Evolutionary conservation across 495 filamentous ascomycete species (phyloP), one percentile per base, ranked within the genome.

Genomic region (Pseudomonodictys pantanalensis): DNA sequence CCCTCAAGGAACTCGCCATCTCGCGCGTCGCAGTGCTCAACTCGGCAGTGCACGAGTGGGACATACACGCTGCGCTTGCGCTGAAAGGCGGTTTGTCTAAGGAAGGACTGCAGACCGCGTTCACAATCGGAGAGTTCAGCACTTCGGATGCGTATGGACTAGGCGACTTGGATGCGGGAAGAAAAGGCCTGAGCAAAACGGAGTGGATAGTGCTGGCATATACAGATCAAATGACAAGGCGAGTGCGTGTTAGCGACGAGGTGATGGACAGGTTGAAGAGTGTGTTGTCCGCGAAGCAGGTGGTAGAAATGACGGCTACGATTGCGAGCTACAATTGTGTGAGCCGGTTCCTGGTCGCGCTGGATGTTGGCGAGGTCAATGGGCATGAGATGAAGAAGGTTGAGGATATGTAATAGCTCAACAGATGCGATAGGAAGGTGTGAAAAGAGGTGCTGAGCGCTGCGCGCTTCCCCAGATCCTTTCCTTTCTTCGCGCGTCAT

Each of bases 281-380:
- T 29, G 53, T 73, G 18, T 90, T 90, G 44, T 50, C n/a, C 7
- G 71, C 72, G 46, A 66, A 55, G 59, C 58, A 72, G 55, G 75
- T 83, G 20, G 76, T 82, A 30, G 73, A 75, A 63, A 56, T 75
- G 60, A 89, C 86, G 58, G 83, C 88, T 22, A 89, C 87, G 26
- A 83, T 86, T 58, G 88, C 86, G 22, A 83, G 81, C 35, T 95
- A 96, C 69, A 95, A 95, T 70, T 91, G 88, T 71, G 90, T 96
- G 20, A 90, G 87, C 65, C 77, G 90, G 54, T 92, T 95, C 67
- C 73, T 95, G 64, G 90, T 95, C 29, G 90, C 89, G 29, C 69
- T 96, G 63, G 87, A 93, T 73, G 88, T 91, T 77, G 83, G 82
- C 25, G 83, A 87, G 70, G 78, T 75, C 68, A 83, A 82, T 67